Evolutionary conservation across 148 eudicot genomes (phyloP), one percentile per base, ranked within the genome.

Genomic region (Vaccinium myrtillus): DNA sequence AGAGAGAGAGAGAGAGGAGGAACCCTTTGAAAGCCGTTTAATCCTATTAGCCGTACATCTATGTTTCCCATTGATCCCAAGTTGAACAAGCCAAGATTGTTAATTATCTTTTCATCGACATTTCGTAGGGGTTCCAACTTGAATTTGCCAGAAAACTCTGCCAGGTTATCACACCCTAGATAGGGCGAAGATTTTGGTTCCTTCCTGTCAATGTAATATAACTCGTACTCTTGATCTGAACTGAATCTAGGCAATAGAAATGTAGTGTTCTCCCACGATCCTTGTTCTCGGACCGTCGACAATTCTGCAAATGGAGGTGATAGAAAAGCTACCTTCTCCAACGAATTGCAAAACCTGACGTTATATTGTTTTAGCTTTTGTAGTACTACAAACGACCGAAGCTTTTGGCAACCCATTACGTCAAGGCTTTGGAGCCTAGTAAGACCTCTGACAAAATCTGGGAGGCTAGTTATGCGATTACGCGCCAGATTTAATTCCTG

Each of bases 91-190:
- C 74, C 74, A 6, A 69, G 11, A 27, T 27, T 12, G 9, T 56
- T 58, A 18, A 5, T 1, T 16, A 75, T 12, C 6, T 32, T 12
- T 11, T 39, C 36, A 30, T 75, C 56, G 43, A 54, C n/a, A 50
- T 75, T 56, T 74, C 54, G 25, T 2, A 83, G 21, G n/a, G 69
- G 54, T 74, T 83, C 70, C 27, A 83, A 75, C 71, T 55, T 83
- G 54, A 8, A 63, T n/a, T 1, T 25, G 1, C 39, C 58, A 36
- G 54, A 14, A 54, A 75, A 5, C 39, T 69, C 74, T 11, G 11
- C 6, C 71, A 65, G 14, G 13, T 2, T 12, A 0, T 11, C 16
- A 53, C 14, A 53, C 53, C 2, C 1, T 0, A 0, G 0, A 30
- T 30, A 30, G 32, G 1, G 1, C 1, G 1, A 39, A 39, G 5